A percentile compares a stretch with the other conserved stretches of the same genome.
Evolutionary conservation across 2,329 filamentous ascomycete genomes (phyloP).

Genomic region (Xenoacremonium recifei): DNA sequence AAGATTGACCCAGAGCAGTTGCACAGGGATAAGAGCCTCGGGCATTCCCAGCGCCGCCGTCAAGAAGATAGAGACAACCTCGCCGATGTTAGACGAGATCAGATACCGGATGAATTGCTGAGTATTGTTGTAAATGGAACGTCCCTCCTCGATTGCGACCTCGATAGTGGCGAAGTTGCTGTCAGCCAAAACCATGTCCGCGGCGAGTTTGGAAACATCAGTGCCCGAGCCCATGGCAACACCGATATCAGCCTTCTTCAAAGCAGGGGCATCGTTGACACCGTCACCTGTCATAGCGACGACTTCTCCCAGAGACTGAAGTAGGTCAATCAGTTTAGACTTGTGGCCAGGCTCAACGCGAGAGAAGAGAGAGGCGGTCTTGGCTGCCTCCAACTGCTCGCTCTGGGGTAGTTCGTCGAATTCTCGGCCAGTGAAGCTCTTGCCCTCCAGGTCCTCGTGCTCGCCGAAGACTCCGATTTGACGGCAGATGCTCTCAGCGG

Average conservation of each 20-base stretch:
- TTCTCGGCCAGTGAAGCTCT: conserved; percentile 93
- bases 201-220: conserved; percentile 92
- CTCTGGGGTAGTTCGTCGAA: conserved; percentile 80
- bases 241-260: conserved; percentile 99
- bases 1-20: conserved; percentile 97
- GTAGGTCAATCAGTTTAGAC: conserved; percentile 93
- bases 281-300: conserved; percentile 99
- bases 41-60: conserved; percentile 97
- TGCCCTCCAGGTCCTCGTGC: conserved; percentile 79
- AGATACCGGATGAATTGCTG: conserved; percentile 99
- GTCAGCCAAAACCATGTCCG: conserved; percentile 97
- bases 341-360: conserved; percentile 95
- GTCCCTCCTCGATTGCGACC: conserved; percentile 91
- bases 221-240: conserved; percentile 98
- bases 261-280: conserved; percentile 94
- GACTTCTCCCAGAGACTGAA: conserved; percentile 89
- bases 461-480: conserved; percentile 91
- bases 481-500: conserved; percentile 94
- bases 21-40: conserved; percentile 93
- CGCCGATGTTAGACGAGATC: conserved; percentile 98
- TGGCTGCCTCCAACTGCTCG: conserved; percentile 82
- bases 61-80: conserved; percentile 98
- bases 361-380: conserved; percentile 87
- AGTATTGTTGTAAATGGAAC: conserved; percentile 99
- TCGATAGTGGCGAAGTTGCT: conserved; percentile 99